Percentiles rank a stretch among this genome's conserved stretches.
These are phyloP conservation scores for Melampsora americana DNA, from an alignment of 1,284 basidiomycete genomes.

Conservation along the genomic window DNA sequence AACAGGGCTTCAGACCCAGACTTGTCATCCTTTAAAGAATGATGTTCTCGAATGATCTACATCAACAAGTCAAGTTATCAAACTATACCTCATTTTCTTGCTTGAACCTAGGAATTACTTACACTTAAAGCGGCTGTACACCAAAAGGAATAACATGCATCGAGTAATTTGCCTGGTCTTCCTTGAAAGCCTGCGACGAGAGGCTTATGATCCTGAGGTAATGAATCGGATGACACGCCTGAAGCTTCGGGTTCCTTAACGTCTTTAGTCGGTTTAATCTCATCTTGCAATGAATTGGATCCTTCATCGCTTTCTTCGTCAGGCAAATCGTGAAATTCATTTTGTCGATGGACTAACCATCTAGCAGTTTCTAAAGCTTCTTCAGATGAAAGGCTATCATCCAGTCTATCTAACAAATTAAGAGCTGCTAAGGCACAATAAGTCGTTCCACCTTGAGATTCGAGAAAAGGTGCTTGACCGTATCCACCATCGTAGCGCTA, in stretches of 20 bases:
- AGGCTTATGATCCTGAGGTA: background rate
- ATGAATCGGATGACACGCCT: background rate
- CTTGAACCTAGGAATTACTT: constrained; percentile 46
- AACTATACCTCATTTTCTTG: background rate
- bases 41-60: background rate
- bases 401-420: constrained; percentile 57
- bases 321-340: background rate
- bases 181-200: constrained; percentile 68
- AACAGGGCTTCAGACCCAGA: background rate
- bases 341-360: constrained; percentile 63
- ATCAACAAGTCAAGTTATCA: background rate
- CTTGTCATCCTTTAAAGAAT: background rate
- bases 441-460: constrained; percentile 88
- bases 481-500: constrained; percentile 92
- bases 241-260: background rate
- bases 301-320: background rate
- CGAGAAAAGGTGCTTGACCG: constrained; percentile 72
- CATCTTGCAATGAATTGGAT: background rate
- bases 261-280: background rate
- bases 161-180: constrained; percentile 75
- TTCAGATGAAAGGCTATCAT: constrained; percentile 54
- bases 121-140: constrained; percentile 74
- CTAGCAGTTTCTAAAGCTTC: constrained; percentile 63
- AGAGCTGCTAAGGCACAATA: constrained; percentile 83
- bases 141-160: constrained; percentile 95